Evolutionary conservation across 805 yeast species (phyloP), one percentile per base, ranked within the genome.

Genomic region (Hanseniaspora vineae): DNA sequence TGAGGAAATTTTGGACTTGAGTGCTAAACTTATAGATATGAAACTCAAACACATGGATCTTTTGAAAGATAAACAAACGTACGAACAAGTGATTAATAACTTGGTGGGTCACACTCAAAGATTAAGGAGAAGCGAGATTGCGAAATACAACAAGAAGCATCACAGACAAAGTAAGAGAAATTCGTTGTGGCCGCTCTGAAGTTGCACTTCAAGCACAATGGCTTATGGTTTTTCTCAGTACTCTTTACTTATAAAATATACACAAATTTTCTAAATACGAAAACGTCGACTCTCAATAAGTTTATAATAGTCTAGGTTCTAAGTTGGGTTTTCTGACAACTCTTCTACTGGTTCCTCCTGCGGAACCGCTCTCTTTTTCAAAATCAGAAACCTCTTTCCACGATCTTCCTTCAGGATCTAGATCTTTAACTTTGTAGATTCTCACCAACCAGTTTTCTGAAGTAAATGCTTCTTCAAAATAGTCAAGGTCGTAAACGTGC

Each of bases 401-500:
- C 55, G 78, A 81, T 65, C 99, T 79, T 44, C 97, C 98, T 54
- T 85, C 77, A 51, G 77, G 78, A 65, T 92, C 98, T 50, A 75
- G 72, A 51, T 87, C 90, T 67, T 88, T 92, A 55, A 92, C 84
- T 72, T 87, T 84, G 70, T 86, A 92, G 51, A 92, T 77, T 68
- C 98, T 79, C 17, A 92, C 97, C 56, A 92, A 76, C 97, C 97
- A 94, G 72, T 92, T 94, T 62, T 88, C 95, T 44, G 90, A 74
- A 1, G 98, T 92, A 69, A 81, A 92, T 0, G 82, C 98, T 71
- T 92, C 98, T 58, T 92, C 97, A 39, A 90, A 72, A 46, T 81
- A 81, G 60, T 81, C 81, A 57, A 90, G 71, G 39, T 76, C 71
- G 33, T 73, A 73, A 42, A 76, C 70, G 46, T 68, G 67, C 20